These are phyloP conservation scores for Aristolochia contorta DNA, from an alignment of 164 flowering plant species.

Conservation along the genomic window DNA sequence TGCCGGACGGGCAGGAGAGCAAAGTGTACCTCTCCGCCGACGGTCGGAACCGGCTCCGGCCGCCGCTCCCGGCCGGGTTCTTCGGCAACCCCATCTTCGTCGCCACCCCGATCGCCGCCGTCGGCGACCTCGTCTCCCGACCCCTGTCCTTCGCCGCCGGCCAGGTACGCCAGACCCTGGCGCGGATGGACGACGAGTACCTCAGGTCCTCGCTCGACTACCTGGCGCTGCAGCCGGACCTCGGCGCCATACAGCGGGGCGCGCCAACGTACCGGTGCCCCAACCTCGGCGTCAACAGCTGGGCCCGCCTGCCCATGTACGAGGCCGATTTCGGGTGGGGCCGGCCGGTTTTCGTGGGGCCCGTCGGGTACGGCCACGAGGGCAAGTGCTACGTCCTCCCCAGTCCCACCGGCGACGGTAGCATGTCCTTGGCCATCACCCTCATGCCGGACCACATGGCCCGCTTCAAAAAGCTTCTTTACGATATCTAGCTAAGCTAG, in stretches of 20 bases:
- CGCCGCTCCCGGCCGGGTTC: constrained; percentile 18
- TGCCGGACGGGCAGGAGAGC: constrained; percentile 12
- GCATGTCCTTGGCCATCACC: constrained; percentile 21
- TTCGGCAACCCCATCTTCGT: constrained; percentile 23
- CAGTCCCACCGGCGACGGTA: constrained; percentile 28
- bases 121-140: constrained; percentile 17
- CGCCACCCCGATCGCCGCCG: neutral
- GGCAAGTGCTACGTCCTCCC: constrained; percentile 31
- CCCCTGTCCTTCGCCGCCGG: constrained; percentile 26
- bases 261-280: constrained; percentile 42
- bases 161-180: constrained; percentile 34
- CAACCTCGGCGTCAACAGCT: constrained; percentile 22
- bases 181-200: constrained; percentile 13
- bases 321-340: constrained; percentile 49
- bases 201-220: constrained; percentile 53
- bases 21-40: constrained; percentile 11
- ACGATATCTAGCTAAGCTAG: constrained; percentile 4
- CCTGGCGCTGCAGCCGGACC: constrained; percentile 51
- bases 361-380: constrained; percentile 21
- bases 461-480: constrained; percentile 29
- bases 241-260: constrained; percentile 42
- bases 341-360: constrained; percentile 31
- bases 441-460: constrained; percentile 30
- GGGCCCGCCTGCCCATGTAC: constrained; percentile 22
- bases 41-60: constrained; percentile 13